Evolutionary conservation across 768 basidiomycete genomes (phyloP).

Genomic region (Suillus tomentosus): DNA sequence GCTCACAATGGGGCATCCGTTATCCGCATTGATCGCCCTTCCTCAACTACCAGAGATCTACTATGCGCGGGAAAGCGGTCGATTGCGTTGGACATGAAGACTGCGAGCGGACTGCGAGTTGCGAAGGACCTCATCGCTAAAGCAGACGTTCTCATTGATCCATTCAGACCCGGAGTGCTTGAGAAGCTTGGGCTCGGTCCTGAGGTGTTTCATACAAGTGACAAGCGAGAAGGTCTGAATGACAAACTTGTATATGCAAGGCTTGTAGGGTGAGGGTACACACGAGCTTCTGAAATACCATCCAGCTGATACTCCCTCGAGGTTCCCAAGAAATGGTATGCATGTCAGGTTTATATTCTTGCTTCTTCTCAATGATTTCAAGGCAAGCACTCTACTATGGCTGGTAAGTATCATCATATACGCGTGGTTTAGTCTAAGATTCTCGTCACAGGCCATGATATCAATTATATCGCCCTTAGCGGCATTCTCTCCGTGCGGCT

Average conservation of each 20-base stretch:
- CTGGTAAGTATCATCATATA: conserved; percentile 47
- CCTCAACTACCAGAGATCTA: conserved; percentile 45
- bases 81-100: conserved; percentile 69
- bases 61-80: conserved; percentile 78
- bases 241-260: conserved; percentile 71
- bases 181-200: conserved; percentile 79
- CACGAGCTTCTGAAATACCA: conserved; percentile 7
- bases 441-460: conserved; percentile 64
- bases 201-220: conserved; percentile 62
- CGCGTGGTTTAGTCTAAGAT: conserved; percentile 3
- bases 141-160: conserved; percentile 84
- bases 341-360: not conserved
- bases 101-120: conserved; percentile 53
- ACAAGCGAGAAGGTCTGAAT: conserved; percentile 51
- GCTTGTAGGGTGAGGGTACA: conserved; percentile 60
- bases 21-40: conserved; percentile 70
- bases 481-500: conserved; percentile 65
- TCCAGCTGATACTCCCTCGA: conserved; percentile 25
- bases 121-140: conserved; percentile 57
- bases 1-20: conserved; percentile 82
- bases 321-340: conserved; percentile 65
- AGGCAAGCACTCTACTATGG: conserved; percentile 78
- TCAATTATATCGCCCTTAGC: conserved; percentile 82
- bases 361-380: conserved; percentile 18
- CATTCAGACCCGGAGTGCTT: conserved; percentile 82